A percentile compares a stretch with the other conserved stretches of the same genome.
Evolutionary conservation across 225 moss, liverwort and hornwort species (phyloP).

Genomic region (Climacium dendroides): DNA sequence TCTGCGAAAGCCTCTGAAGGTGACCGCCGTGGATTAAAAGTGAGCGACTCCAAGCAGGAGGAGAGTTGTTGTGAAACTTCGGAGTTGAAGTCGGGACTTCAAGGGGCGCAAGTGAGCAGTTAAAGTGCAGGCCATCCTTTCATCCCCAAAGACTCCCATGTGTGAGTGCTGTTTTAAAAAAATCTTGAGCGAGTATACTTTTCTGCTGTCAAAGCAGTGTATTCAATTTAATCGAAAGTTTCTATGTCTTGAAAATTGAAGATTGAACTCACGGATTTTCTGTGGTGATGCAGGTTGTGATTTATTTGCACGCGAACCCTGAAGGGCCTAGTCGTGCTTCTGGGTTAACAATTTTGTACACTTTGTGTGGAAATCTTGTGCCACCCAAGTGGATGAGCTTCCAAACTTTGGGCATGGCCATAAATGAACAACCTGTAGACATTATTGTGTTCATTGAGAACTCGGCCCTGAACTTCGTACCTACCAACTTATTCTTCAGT

Average conservation of each 20-base stretch:
- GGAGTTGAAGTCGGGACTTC: constrained; percentile 9
- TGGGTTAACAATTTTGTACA: neutral
- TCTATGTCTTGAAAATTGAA: neutral
- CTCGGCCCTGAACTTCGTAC: neutral
- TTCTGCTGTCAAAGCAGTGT: neutral
- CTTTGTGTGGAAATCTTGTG: neutral
- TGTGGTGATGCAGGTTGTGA: neutral
- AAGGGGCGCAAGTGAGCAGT: neutral
- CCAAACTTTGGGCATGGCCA: neutral
- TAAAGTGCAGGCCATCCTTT: neutral
- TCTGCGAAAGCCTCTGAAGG: neutral
- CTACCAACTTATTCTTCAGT: neutral
- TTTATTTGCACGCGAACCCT: neutral
- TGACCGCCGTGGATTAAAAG: neutral
- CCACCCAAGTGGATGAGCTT: neutral
- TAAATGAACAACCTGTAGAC: neutral
- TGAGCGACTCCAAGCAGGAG: constrained; percentile 2
- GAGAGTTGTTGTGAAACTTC: constrained; percentile 42
- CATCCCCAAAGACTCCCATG: neutral
- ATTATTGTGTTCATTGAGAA: neutral
- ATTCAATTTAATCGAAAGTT: neutral
- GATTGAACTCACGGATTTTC: neutral
- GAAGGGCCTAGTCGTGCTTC: neutral
- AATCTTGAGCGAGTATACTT: neutral
- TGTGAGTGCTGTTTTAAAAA: neutral